These are phyloP conservation scores for Dictyostelium purpureum DNA, from an alignment of 78 protist genomes.

Conservation along the genomic window DNA sequence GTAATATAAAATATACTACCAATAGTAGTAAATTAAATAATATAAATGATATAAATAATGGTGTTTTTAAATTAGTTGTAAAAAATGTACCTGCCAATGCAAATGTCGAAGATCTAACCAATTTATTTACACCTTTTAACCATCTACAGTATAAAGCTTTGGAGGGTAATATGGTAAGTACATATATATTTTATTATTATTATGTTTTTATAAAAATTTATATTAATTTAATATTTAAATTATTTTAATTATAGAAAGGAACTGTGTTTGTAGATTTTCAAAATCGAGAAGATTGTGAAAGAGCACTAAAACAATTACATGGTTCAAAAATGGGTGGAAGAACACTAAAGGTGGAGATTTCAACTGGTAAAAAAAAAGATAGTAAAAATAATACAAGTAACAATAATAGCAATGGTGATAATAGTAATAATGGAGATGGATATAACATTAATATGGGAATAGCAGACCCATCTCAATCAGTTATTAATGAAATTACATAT, in stretches of 20 bases:
- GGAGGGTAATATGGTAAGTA: too few species aligned
- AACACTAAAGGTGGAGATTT: neutral
- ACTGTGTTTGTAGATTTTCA: slow-evolving; percentile 9
- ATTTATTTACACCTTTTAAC: too few species aligned
- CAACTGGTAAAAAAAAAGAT: neutral
- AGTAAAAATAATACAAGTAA: neutral
- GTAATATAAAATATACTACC: too few species aligned
- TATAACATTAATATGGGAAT: neutral
- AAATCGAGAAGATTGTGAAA: neutral
- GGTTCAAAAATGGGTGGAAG: neutral
- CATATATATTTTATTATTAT: too few species aligned
- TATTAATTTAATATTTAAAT: too few species aligned
- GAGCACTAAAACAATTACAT: neutral
- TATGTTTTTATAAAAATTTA: too few species aligned
- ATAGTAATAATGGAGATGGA: neutral
- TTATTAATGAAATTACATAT: neutral
- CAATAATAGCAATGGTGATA: neutral
- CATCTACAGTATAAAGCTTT: too few species aligned
- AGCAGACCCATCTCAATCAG: neutral
- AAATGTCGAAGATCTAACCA: too few species aligned
- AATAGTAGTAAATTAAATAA: too few species aligned
- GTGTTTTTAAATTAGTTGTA: too few species aligned
- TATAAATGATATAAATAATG: too few species aligned
- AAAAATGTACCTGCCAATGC: too few species aligned
- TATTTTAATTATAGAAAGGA: neutral